These are phyloP conservation scores for Eucalyptus sp. DNA, from an alignment of 345 rosid species.

Conservation along the genomic window DNA sequence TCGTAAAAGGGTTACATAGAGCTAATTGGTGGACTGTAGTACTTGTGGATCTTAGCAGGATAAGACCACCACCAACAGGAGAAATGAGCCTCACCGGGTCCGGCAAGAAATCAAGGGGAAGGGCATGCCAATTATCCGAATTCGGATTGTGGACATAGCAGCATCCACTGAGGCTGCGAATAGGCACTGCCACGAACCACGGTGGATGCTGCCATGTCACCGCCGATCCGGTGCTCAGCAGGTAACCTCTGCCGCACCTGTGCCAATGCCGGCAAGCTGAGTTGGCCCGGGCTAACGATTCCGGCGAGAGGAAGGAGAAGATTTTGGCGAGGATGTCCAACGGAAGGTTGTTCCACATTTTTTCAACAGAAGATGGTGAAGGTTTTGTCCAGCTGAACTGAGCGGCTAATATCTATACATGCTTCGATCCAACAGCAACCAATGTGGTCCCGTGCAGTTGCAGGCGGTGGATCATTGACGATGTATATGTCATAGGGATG, in stretches of 20 bases:
- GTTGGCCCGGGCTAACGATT: slow-evolving; percentile 32
- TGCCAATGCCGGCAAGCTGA: slow-evolving; percentile 32
- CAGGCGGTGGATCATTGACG: slow-evolving; percentile 1
- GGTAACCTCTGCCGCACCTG: slow-evolving; percentile 9
- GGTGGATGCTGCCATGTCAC: neutral
- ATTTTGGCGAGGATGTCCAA: slow-evolving; percentile 24
- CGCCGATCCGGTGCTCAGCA: neutral
- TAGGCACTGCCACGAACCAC: slow-evolving; percentile 45
- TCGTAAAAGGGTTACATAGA: slow-evolving; percentile 35
- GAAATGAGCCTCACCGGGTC: slow-evolving; percentile 19
- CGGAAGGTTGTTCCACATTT: slow-evolving; percentile 48
- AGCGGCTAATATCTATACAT: neutral
- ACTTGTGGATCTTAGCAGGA: slow-evolving; percentile 20
- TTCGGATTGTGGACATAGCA: slow-evolving; percentile 32
- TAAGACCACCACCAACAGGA: slow-evolving; percentile 14
- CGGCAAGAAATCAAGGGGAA: slow-evolving; percentile 20
- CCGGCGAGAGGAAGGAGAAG: slow-evolving; percentile 38
- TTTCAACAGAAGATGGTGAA: neutral
- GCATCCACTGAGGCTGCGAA: slow-evolving; percentile 6
- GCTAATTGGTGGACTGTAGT: slow-evolving; percentile 10
- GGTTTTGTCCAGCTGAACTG: neutral
- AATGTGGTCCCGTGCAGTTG: neutral
- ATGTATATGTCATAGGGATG: slow-evolving; percentile 2
- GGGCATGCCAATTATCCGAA: slow-evolving; percentile 14
- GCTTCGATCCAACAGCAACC: neutral